Evolutionary conservation across 257 asterid species (phyloP).

Genomic region (Craterostigma plantagineum): DNA sequence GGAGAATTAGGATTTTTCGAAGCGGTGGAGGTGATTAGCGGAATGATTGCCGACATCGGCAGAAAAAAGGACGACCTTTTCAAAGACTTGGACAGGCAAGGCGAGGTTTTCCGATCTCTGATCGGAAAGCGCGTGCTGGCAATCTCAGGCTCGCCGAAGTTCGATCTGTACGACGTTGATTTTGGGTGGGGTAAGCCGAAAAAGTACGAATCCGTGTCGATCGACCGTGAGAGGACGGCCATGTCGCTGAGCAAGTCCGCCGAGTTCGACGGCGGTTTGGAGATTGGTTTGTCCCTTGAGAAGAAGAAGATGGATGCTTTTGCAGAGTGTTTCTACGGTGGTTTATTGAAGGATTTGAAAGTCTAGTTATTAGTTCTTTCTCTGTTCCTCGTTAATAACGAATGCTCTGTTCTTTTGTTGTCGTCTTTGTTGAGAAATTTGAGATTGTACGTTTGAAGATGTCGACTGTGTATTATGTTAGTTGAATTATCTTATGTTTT

Average conservation of each 20-base stretch:
- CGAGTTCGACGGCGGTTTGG: conserved; percentile 19
- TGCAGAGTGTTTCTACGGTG: background rate
- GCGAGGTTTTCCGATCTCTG: conserved; percentile 1
- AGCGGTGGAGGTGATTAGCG: conserved; percentile 18
- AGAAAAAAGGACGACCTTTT: conserved; percentile 11
- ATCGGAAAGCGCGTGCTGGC: conserved; percentile 14
- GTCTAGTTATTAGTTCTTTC: too few species aligned
- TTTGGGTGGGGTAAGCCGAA: conserved; percentile 28
- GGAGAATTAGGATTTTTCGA: conserved; percentile 13
- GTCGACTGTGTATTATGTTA: too few species aligned
- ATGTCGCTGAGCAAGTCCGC: conserved; percentile 23
- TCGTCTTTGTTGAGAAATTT: too few species aligned
- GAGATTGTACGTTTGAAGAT: too few species aligned
- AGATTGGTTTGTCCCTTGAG: conserved; percentile 21
- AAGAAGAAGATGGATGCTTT: conserved; percentile 14
- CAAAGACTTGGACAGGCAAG: conserved; percentile 15
- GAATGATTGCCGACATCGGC: conserved; percentile 10
- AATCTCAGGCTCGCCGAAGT: conserved; percentile 26
- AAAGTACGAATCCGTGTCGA: conserved; percentile 19
- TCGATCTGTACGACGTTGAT: conserved; percentile 19
- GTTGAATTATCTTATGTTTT: too few species aligned
- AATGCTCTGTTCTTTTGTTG: too few species aligned
- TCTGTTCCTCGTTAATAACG: too few species aligned
- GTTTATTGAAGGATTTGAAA: too few species aligned
- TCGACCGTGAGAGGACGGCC: conserved; percentile 18